Conservation (phyloP, 2,329 filamentous ascomycete genomes). For the Talaromyces pinophilus region DNA sequence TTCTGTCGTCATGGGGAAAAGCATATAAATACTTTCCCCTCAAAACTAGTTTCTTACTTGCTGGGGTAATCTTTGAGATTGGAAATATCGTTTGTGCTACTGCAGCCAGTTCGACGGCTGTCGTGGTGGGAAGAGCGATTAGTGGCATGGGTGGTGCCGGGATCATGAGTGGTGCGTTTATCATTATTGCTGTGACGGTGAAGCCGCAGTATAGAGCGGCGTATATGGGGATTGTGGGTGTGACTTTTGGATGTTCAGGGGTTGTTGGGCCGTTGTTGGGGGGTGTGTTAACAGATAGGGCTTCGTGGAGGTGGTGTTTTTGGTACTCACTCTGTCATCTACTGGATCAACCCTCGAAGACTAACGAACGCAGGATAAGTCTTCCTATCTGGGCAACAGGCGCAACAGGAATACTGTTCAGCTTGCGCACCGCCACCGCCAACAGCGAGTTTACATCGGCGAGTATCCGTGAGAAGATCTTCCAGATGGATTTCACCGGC, state of each 20-base stretch:
- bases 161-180: slow-evolving; percentile 35
- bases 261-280: slow-evolving; percentile 24
- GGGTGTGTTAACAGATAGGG: slow-evolving; percentile 16
- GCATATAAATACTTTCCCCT: slow-evolving; percentile 48
- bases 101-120: slow-evolving; percentile 35
- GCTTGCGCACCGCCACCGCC: slow-evolving; percentile 28
- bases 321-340: slow-evolving; percentile 24
- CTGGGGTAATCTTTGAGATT: slow-evolving; percentile 39
- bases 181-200: slow-evolving; percentile 30
- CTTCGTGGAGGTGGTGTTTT: slow-evolving; percentile 28
- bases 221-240: slow-evolving; percentile 21
- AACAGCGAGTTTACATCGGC: background rate
- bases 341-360: background rate
- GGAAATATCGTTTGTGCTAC: slow-evolving; percentile 43
- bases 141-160: slow-evolving; percentile 40
- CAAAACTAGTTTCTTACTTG: slow-evolving; percentile 17
- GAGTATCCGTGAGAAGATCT: slow-evolving; percentile 27
- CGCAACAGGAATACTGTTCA: slow-evolving; percentile 29
- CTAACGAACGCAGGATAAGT: slow-evolving; percentile 30
- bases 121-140: slow-evolving; percentile 42
- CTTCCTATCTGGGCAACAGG: slow-evolving; percentile 35
- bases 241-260: slow-evolving; percentile 26
- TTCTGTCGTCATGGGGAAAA: slow-evolving; percentile 51
- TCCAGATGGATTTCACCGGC: slow-evolving; percentile 31
- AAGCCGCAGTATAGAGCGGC: slow-evolving; percentile 32